A percentile compares a stretch with the other conserved stretches of the same genome.
These are phyloP conservation scores for Xylaria hypoxylon DNA, from an alignment of 2,329 filamentous ascomycete species.

Conservation along the genomic window DNA sequence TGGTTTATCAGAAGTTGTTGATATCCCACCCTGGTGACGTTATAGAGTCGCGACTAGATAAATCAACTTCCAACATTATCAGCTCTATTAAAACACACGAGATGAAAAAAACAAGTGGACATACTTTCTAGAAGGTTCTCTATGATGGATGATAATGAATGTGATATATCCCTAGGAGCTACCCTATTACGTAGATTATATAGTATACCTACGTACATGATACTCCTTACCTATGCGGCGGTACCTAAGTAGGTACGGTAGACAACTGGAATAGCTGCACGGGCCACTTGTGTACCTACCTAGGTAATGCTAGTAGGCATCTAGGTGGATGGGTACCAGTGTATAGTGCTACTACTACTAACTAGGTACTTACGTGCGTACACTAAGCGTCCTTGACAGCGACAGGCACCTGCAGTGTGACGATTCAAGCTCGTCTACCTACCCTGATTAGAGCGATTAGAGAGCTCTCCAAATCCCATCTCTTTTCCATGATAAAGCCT, in stretches of 20 bases:
- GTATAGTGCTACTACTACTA: no score
- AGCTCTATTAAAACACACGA: background rate
- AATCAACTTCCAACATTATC: background rate
- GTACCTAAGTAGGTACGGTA: constrained; percentile 2
- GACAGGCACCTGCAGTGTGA: constrained; percentile 39
- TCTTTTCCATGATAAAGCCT: constrained; percentile 27
- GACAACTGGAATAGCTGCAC: background rate
- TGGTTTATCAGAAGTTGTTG: constrained; percentile 4
- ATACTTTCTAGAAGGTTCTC: constrained; percentile 12
- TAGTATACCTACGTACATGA: background rate
- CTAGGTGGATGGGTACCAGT: no score
- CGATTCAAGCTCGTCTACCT: constrained; percentile 33
- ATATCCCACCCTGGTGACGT: constrained; percentile 1
- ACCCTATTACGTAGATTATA: background rate
- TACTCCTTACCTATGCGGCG: no score
- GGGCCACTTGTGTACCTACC: background rate
- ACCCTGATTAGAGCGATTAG: background rate
- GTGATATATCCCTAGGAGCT: background rate
- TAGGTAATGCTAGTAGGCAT: background rate
- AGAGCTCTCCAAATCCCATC: constrained; percentile 28
- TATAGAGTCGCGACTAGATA: background rate
- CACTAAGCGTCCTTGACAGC: constrained; percentile 11
- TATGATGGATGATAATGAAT: constrained; percentile 1
- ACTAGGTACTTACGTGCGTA: no score
- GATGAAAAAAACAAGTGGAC: background rate